phyloP scores from a whole-genome alignment of 495 filamentous ascomycete species.

The Chaetomium tenue region DNA sequence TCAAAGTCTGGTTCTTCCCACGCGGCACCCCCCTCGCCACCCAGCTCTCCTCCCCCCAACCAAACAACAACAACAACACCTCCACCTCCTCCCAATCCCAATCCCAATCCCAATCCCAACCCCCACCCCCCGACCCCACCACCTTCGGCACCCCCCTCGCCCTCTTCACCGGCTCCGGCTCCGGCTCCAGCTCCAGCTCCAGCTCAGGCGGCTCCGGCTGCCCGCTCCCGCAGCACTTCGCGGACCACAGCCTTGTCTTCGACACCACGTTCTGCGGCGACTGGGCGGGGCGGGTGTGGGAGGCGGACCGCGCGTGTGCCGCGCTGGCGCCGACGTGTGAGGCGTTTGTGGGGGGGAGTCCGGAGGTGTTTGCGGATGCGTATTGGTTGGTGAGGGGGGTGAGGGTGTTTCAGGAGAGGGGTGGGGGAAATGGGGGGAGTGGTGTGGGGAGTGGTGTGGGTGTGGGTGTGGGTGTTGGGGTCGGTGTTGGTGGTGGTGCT shows the following conservation, averaged over 20 bases:
- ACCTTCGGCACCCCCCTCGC: slow-evolving; percentile 68
- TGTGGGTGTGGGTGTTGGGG: neutral
- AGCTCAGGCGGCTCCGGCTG: slow-evolving; percentile 51
- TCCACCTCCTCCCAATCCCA: too few relatives aligned
- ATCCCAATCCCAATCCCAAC: too few relatives aligned
- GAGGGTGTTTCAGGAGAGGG: slow-evolving; percentile 54
- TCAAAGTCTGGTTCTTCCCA: slow-evolving; percentile 79
- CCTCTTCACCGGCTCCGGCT: slow-evolving; percentile 53
- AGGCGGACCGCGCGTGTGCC: slow-evolving; percentile 39
- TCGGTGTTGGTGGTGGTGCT: too few relatives aligned
- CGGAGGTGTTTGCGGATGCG: slow-evolving; percentile 56
- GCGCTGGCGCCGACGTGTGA: slow-evolving; percentile 54
- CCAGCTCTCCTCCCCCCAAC: slow-evolving; percentile 24
- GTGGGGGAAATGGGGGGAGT: neutral
- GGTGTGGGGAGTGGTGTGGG: too few relatives aligned
- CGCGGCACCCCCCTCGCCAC: slow-evolving; percentile 46
- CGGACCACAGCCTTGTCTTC: slow-evolving; percentile 70
- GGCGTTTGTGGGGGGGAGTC: slow-evolving; percentile 65
- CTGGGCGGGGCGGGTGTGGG: slow-evolving; percentile 73
- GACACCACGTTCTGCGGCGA: slow-evolving; percentile 87
- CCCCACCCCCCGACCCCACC: slow-evolving; percentile 55
- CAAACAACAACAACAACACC: too few relatives aligned
- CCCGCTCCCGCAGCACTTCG: slow-evolving; percentile 64
- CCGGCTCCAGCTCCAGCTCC: too few relatives aligned
- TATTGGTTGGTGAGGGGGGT: slow-evolving; percentile 74